Conservation (phyloP, 192 early-diverging fungal genomes). For the Dissophora globulifera region DNA sequence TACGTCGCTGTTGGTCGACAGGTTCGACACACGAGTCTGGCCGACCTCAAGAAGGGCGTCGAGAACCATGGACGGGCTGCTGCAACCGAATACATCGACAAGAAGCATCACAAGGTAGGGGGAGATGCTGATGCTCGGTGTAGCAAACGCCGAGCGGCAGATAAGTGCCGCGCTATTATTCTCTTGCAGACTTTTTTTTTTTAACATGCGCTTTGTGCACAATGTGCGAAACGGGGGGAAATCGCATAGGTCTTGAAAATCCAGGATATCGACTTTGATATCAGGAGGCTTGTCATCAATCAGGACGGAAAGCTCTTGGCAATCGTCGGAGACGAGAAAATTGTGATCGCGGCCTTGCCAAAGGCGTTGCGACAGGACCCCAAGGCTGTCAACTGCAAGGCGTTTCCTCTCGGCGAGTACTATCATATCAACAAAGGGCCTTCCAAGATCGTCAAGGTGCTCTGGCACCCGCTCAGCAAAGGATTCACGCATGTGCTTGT, state of each 20-base stretch:
- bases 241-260: too few relatives aligned
- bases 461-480: slow-evolving; percentile 85
- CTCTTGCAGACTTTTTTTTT: neutral
- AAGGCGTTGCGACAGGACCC: slow-evolving; percentile 27
- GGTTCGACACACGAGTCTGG: slow-evolving; percentile 69
- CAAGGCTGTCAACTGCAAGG: slow-evolving; percentile 36
- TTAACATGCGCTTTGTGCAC: slow-evolving; percentile 2
- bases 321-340: slow-evolving; percentile 65
- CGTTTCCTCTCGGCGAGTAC: slow-evolving; percentile 51
- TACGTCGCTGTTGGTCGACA: slow-evolving; percentile 68
- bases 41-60: slow-evolving; percentile 69
- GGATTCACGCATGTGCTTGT: slow-evolving; percentile 75
- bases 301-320: slow-evolving; percentile 69
- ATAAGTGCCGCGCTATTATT: too few relatives aligned
- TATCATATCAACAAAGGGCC: slow-evolving; percentile 41
- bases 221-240: slow-evolving; percentile 58
- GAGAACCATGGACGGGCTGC: slow-evolving; percentile 52
- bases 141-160: too few relatives aligned
- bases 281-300: slow-evolving; percentile 64
- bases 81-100: slow-evolving; percentile 13
- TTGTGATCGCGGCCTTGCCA: slow-evolving; percentile 70
- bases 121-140: neutral
- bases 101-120: slow-evolving; percentile 56
- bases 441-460: slow-evolving; percentile 69
- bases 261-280: slow-evolving; percentile 67